A percentile compares a stretch with the other conserved stretches of the same genome.
These are phyloP conservation scores for Apiotrichum akiyoshidainum DNA, from an alignment of 1,284 basidiomycete genomes.

Conservation along the genomic window DNA sequence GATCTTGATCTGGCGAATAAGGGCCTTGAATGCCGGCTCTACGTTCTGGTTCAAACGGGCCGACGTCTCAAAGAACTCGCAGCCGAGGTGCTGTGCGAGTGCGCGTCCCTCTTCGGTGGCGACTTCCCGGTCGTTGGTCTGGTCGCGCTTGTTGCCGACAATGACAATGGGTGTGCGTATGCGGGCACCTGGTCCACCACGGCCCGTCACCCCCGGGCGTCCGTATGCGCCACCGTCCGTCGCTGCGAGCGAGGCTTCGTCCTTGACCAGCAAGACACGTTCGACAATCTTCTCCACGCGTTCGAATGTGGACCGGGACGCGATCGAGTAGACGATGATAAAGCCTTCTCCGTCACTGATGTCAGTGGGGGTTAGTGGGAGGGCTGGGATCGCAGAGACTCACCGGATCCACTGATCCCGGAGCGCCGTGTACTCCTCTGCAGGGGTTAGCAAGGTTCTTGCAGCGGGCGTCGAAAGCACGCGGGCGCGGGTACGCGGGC, in stretches of 20 bases:
- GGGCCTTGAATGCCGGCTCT: constrained; percentile 83
- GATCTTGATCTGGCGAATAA: constrained; percentile 75
- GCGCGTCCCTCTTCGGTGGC: constrained; percentile 81
- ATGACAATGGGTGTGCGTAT: constrained; percentile 59
- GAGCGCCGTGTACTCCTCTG: constrained; percentile 94
- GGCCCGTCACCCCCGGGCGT: background rate
- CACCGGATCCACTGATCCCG: constrained; percentile 98
- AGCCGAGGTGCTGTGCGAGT: constrained; percentile 81
- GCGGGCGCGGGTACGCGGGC: too few species aligned
- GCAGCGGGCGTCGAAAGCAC: background rate
- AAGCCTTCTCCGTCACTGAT: constrained; percentile 95
- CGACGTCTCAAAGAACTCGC: constrained; percentile 93
- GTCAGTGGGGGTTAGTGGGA: background rate
- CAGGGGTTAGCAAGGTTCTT: background rate
- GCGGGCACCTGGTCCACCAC: background rate
- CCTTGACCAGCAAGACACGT: constrained; percentile 89
- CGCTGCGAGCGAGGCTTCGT: constrained; percentile 61
- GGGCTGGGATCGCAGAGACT: constrained; percentile 41
- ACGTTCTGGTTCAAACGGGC: constrained; percentile 95
- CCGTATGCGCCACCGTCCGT: constrained; percentile 7
- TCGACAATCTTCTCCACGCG: constrained; percentile 92
- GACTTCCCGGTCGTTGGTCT: constrained; percentile 74
- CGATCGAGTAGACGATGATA: constrained; percentile 70
- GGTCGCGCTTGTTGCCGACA: constrained; percentile 86
- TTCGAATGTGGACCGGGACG: constrained; percentile 89